Evolutionary conservation across 306 rosid species (phyloP), one percentile per base, ranked within the genome.

Genomic region (Castanospermum australe): DNA sequence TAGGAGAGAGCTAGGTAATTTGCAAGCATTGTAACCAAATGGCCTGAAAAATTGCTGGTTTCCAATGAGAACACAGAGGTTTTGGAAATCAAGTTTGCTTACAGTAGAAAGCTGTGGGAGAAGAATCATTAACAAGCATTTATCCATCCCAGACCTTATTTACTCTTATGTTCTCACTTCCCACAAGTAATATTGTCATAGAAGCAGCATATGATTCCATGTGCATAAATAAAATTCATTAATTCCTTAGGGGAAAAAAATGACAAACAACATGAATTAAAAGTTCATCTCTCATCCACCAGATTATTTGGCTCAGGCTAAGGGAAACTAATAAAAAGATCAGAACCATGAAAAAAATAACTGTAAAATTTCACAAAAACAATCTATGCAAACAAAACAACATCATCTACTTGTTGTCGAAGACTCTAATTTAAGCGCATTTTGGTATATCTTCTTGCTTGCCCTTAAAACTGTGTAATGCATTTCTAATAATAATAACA

Each of bases 261-360:
- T 68, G 51, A 41, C 47, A 42, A 51, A 77, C 61, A 79, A 36
- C 56, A 67, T 57, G 82, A 65, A 86, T 84, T 86, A 83, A 84
- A 86, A 84, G 76, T 76, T 78, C 89, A 82, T 60, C 76, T 72
- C 78, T 66, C 61, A 70, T 67, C 72, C 85, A 79, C 72, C 72
- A 80, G 62, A 76, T 88, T 85, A 85, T 83, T 88, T 73, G 86
- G 69, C 66, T 77, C 80, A 83, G 86, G 50, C 91, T 81, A 83
- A 65, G 80, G 59, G 41, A 75, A 63, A 63, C 78, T 69, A 82
- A 86, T 72, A 64, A 76, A 82, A 57, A 82, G 10, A 83, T 72
- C 15, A 18, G 76, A 83, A 64, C 70, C 79, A 73, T 9, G 18
- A 81, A 77, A 39, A 15, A 81, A 75, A 73, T 55, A 79, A 61